These are phyloP conservation scores for Diaporthe sp. DNA, from an alignment of 2,329 filamentous ascomycete genomes.

Conservation along the genomic window DNA sequence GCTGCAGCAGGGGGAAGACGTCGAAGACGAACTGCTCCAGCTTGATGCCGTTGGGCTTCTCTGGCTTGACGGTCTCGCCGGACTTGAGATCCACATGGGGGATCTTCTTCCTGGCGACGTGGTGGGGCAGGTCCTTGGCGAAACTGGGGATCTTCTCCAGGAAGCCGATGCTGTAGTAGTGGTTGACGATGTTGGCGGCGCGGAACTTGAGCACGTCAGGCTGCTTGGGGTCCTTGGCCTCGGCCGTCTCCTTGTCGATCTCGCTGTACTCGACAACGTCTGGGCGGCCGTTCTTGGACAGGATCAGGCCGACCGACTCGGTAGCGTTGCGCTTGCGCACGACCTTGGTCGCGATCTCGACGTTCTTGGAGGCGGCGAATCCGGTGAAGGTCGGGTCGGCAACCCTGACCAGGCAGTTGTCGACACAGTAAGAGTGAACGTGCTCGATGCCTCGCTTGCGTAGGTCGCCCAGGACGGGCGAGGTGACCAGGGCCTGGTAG, in stretches of 20 bases:
- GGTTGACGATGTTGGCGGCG: conserved; percentile 99
- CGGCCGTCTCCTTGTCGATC: conserved; percentile 89
- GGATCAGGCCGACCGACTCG: conserved; percentile 94
- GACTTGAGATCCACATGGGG: conserved; percentile 83
- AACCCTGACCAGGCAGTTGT: conserved; percentile 99
- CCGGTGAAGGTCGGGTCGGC: conserved; percentile 96
- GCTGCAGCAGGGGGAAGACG: conserved; percentile 89
- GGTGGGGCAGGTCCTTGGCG: conserved; percentile 89
- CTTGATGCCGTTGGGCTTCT: conserved; percentile 98
- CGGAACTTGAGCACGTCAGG: conserved; percentile 91
- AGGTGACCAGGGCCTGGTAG: conserved; percentile 89
- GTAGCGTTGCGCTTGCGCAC: conserved; percentile 97
- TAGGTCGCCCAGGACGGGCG: conserved; percentile 89
- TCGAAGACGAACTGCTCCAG: conserved; percentile 99
- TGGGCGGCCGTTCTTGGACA: conserved; percentile 95
- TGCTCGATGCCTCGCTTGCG: conserved; percentile 90
- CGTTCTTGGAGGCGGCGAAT: conserved; percentile 87
- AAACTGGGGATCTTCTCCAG: conserved; percentile 90
- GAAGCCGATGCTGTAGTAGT: conserved; percentile 98
- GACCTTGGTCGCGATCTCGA: conserved; percentile 99
- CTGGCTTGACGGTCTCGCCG: conserved; percentile 87
- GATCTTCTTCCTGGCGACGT: conserved; percentile 99
- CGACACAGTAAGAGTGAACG: conserved; percentile 97
- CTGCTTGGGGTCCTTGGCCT: conserved; percentile 88
- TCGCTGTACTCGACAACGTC: conserved; percentile 99